Base-by-base conservation (phyloP, 192 early-diverging fungal species). In the Martensiomyces pterosporus region DNA sequence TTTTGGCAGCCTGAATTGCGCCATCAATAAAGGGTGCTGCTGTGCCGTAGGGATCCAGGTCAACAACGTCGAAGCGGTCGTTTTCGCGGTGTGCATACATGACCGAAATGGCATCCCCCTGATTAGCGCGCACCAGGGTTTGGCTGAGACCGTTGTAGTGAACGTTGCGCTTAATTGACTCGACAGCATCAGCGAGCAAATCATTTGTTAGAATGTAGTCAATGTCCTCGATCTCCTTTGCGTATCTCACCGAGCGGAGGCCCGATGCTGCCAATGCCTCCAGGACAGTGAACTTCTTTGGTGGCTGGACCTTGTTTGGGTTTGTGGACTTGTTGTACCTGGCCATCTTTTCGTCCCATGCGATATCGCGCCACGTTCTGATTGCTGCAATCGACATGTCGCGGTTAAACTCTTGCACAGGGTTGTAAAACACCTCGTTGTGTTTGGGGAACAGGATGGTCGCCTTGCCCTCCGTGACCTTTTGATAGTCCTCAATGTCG, bases 351-450 rank as follows among this genome's bases (percentile, higher is more conserved):
- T 83, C 87, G 49, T 88, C 77, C 15, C 71, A 78, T 49, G 66
- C 78, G 24, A 92, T 80, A 41, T 91, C 81, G 55, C 81, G 83
- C 94, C 93, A 99, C 0, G 86, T 86, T 47, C 82, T 88, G 60
- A 99, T 97, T 16, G 90, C 92, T 8, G 97, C 94, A 39, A 97
- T 88, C 6, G 92, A 97, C 87, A 93, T 90, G 71, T 98, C 95
- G 15, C 94, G 80, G 75, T 98, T 96, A 78, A 97, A 97, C 60
- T 95, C 80, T 73, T 98, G 94, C 34, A 97, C 91, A 3, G 91
- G 90, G 57, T 99, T 99, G 79, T 99, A 99, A 61, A 99, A 99
- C n/a, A 96, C 94, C 44, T 90, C 85, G 57, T 91, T 89, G 51
- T 79, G 79, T 45, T 85, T 84, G 26, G 90, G 88, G 61, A 91